These are phyloP conservation scores for Sanghuangporus weigelae DNA, from an alignment of 1,284 basidiomycete species.

Conservation along the genomic window DNA sequence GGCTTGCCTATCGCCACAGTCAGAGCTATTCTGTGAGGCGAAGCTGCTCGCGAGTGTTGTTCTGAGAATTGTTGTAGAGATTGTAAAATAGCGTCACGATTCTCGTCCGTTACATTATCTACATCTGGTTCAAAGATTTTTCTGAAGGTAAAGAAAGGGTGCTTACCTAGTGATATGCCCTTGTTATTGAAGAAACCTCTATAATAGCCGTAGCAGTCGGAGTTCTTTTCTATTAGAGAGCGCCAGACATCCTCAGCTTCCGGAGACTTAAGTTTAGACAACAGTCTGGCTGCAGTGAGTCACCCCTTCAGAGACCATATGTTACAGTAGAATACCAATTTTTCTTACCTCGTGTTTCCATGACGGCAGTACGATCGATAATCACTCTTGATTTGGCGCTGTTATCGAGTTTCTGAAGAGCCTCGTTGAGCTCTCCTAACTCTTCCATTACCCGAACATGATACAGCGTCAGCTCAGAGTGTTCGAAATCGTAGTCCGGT, in stretches of 20 bases:
- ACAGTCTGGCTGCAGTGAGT: conserved; percentile 52
- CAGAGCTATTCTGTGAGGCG: conserved; percentile 71
- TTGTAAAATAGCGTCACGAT: conserved; percentile 49
- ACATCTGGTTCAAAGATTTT: neutral
- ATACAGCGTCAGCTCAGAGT: conserved; percentile 83
- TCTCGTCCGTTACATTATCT: conserved; percentile 45
- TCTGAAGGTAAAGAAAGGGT: neutral
- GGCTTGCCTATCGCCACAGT: conserved; percentile 51
- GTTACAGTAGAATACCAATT: conserved; percentile 1
- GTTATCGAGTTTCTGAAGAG: conserved; percentile 57
- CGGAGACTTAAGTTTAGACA: conserved; percentile 56
- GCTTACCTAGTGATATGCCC: conserved; percentile 61
- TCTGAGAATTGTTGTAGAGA: conserved; percentile 55
- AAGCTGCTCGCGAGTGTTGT: conserved; percentile 64
- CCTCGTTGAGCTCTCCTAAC: conserved; percentile 59
- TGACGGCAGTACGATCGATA: conserved; percentile 66
- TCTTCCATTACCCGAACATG: conserved; percentile 80
- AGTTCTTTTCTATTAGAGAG: conserved; percentile 78
- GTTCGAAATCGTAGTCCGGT: conserved; percentile 76
- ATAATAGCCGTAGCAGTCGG: conserved; percentile 84
- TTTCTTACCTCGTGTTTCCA: conserved; percentile 63
- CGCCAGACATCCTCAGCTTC: conserved; percentile 80
- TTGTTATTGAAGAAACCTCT: conserved; percentile 64
- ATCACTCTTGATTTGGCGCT: conserved; percentile 63
- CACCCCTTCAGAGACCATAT: conserved; percentile 12